A percentile compares a stretch with the other conserved stretches of the same genome.
phyloP scores from a whole-genome alignment of 2,329 filamentous ascomycete species.

The Paramyrothecium sp. region DNA sequence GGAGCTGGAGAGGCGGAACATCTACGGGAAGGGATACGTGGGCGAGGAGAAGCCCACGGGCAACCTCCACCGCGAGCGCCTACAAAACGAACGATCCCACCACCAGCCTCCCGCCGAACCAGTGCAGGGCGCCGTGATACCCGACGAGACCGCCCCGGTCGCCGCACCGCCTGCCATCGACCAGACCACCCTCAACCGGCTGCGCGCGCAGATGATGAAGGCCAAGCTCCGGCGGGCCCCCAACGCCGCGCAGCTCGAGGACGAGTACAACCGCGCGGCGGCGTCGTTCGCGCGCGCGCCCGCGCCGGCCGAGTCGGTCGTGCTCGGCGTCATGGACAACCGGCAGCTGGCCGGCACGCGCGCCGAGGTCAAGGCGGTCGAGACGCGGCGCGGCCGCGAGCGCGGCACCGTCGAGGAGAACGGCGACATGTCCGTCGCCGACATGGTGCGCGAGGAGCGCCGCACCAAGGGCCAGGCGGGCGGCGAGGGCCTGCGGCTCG shows the following conservation, averaged over 20 bases:
- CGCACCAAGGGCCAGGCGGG: slow-evolving; percentile 75
- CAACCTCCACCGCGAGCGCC: slow-evolving; percentile 78
- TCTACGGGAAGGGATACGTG: slow-evolving; percentile 82
- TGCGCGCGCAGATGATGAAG: slow-evolving; percentile 95
- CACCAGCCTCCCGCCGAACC: slow-evolving; percentile 23
- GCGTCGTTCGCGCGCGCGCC: slow-evolving; percentile 58
- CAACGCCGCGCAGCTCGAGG: slow-evolving; percentile 74
- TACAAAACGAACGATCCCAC: slow-evolving; percentile 51
- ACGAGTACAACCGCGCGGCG: slow-evolving; percentile 77
- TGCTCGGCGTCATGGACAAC: slow-evolving; percentile 85
- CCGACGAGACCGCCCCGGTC: slow-evolving; percentile 37
- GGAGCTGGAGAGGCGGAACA: slow-evolving; percentile 80
- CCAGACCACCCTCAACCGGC: slow-evolving; percentile 78
- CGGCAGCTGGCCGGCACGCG: slow-evolving; percentile 76
- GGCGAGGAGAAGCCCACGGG: slow-evolving; percentile 85
- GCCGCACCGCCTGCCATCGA: slow-evolving; percentile 51
- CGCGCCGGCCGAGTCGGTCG: slow-evolving; percentile 58
- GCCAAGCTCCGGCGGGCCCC: slow-evolving; percentile 80
- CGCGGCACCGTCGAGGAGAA: slow-evolving; percentile 86
- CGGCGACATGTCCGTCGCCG: slow-evolving; percentile 91
- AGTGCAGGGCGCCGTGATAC: slow-evolving; percentile 56
- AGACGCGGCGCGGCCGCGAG: slow-evolving; percentile 79
- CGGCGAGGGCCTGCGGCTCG: slow-evolving; percentile 78
- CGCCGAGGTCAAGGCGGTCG: slow-evolving; percentile 73
- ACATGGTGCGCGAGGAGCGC: slow-evolving; percentile 94